Evolutionary conservation across 768 basidiomycete species (phyloP).

Genomic region (Zangia roseola): DNA sequence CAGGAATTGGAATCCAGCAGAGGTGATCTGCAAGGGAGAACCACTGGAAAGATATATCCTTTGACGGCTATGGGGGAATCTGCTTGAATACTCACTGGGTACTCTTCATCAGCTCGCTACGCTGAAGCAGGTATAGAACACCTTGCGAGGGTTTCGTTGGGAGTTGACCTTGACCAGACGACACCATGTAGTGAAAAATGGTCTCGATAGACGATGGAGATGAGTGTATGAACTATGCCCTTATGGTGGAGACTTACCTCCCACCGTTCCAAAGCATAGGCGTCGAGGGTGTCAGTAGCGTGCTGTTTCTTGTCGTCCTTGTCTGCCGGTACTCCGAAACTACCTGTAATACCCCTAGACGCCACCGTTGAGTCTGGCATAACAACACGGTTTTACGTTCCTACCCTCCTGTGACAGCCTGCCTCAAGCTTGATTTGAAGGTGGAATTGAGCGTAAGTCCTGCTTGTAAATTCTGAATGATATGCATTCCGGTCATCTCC

Average conservation of each 20-base stretch:
- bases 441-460: conserved; percentile 69
- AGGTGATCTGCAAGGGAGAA: conserved; percentile 77
- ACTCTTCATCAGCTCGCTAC: conserved; percentile 83
- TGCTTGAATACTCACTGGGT: conserved; percentile 49
- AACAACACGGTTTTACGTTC: conserved; percentile 20
- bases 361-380: conserved; percentile 3
- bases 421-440: conserved; percentile 77
- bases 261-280: conserved; percentile 85
- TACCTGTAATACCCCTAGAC: conserved; percentile 67
- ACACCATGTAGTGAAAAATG: conserved; percentile 98
- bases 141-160: conserved; percentile 76
- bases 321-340: conserved; percentile 79
- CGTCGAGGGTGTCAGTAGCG: conserved; percentile 65
- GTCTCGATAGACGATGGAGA: conserved; percentile 49
- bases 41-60: conserved; percentile 39
- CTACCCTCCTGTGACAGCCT: conserved; percentile 88
- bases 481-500: conserved; percentile 66
- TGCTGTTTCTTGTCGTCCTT: conserved; percentile 58
- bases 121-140: conserved; percentile 78
- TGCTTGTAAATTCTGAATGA: conserved; percentile 57
- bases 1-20: conserved; percentile 93
- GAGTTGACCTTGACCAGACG: conserved; percentile 77
- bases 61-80: neutral
- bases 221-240: neutral
- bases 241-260: conserved; percentile 53